Evolutionary conservation across 441 rosid species (phyloP).

Genomic region (Cnidoscolus chayamansa): DNA sequence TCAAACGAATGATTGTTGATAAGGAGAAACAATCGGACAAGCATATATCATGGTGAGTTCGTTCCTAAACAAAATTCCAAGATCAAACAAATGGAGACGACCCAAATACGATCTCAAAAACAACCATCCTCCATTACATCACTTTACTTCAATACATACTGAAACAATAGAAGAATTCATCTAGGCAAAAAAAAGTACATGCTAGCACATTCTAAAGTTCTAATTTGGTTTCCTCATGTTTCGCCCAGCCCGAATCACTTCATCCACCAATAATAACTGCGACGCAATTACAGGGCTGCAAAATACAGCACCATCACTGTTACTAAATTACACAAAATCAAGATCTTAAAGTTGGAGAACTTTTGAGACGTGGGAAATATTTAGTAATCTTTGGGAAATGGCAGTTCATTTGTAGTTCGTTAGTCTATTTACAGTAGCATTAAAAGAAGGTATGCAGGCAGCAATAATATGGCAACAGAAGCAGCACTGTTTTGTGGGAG

Average conservation of each 20-base stretch:
- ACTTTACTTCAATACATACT: conserved; percentile 9
- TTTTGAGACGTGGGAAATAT: background rate
- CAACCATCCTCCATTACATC: conserved; percentile 16
- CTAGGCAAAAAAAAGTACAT: background rate
- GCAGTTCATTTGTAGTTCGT: background rate
- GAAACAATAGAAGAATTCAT: background rate
- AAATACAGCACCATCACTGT: background rate
- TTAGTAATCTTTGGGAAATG: too few relatives aligned
- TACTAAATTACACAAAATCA: background rate
- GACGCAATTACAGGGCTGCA: conserved; percentile 89
- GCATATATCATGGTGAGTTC: background rate
- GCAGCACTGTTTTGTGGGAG: too few relatives aligned
- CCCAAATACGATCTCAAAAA: conserved; percentile 5
- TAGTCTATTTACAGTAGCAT: background rate
- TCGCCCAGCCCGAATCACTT: conserved; percentile 93
- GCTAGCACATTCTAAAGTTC: background rate
- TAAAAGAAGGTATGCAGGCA: background rate
- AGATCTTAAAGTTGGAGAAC: background rate
- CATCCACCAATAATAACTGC: conserved; percentile 88
- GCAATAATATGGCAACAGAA: background rate
- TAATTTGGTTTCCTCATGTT: conserved; percentile 93
- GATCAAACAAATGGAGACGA: background rate
- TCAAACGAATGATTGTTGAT: background rate
- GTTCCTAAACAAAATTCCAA: conserved; percentile 11
- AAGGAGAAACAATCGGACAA: background rate